A percentile compares a stretch with the other conserved stretches of the same genome.
These are phyloP conservation scores for Phytopythium ostracodes DNA, from an alignment of 352 stramenopile species.

Conservation along the genomic window DNA sequence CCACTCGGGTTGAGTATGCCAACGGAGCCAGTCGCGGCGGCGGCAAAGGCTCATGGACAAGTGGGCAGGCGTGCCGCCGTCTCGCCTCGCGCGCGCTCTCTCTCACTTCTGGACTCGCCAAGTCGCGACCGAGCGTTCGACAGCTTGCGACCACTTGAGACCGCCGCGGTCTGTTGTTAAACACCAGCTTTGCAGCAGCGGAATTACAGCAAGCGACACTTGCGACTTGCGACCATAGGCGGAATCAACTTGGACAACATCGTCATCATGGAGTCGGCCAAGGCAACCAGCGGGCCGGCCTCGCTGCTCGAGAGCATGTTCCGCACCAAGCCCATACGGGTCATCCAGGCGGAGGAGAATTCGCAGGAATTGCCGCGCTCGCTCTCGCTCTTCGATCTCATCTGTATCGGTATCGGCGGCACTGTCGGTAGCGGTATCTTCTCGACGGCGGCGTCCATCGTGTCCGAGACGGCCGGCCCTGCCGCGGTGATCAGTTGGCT, in stretches of 20 bases:
- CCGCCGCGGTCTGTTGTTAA: neutral
- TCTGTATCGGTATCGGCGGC: slow-evolving; percentile 84
- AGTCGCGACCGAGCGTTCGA: neutral
- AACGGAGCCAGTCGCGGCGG: neutral
- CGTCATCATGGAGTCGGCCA: neutral
- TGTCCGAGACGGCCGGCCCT: slow-evolving; percentile 68
- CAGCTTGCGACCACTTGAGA: neutral
- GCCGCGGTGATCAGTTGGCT: slow-evolving; percentile 70
- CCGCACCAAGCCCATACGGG: slow-evolving; percentile 48
- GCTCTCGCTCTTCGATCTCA: slow-evolving; percentile 79
- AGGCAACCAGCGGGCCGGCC: neutral
- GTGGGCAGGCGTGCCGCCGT: neutral
- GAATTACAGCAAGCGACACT: neutral
- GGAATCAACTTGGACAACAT: neutral
- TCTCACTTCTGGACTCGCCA: neutral
- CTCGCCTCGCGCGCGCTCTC: neutral
- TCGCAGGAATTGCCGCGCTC: slow-evolving; percentile 39
- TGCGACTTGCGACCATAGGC: neutral
- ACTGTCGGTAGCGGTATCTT: slow-evolving; percentile 90
- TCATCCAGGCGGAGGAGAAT: slow-evolving; percentile 57
- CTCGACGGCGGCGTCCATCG: slow-evolving; percentile 56
- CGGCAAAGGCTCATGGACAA: neutral
- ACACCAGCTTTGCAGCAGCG: neutral
- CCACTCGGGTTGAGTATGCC: neutral
- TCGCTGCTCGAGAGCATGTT: slow-evolving; percentile 16